Base-by-base conservation (phyloP, 345 rosid species). In the Psidium friedrichsthalianum region DNA sequence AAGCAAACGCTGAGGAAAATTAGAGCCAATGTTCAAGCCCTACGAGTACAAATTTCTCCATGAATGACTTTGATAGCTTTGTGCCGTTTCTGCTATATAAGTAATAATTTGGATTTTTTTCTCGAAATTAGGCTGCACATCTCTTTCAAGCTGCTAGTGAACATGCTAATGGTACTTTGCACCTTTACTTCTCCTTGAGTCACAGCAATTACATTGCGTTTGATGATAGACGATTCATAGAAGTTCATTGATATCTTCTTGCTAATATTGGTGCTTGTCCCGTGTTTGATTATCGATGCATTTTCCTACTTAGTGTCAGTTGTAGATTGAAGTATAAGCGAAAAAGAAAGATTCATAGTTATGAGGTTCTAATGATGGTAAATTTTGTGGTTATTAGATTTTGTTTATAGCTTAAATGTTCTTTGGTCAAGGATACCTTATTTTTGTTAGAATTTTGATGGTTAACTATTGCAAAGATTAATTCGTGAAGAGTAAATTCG, bases 11-110 rank as follows among this genome's bases (percentile, higher is more conserved):
- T 92, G 84, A 83, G 95, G 89, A 96, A 92, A 93, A 94, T 97
- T 85, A 94, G 98, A 88, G 95, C 97, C 40, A 98, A 97, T 91
- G 99, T 96, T 11, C 98, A 96, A 92, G 99, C 96, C 21, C 89
- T 98, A 64, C 90, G 96, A 84, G 99, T 98, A 93, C 78, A 47
- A 86, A 83, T 82, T 82, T 82, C 55, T 82, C 57, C 42, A 42
- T 51, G 42, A 8, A 20, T 82, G 4, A 6, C 58, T 88, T 32
- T 69, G 25, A 32, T 32, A 69, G 47, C 32, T 69, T 69, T 69
- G 78, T 69, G 78, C 78, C 78, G 10, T 69, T 69, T 32, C 24
- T 18, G 24, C 1, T 3, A 69, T 69, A 18, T 69, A 36, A 69
- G 24, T 69, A 69, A 69, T 69, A 69, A 69, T 18, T 69, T 32